A percentile compares a stretch with the other conserved stretches of the same genome.
These are phyloP conservation scores for Botrytis galanthina DNA, from an alignment of 2,329 filamentous ascomycete genomes.

Conservation along the genomic window DNA sequence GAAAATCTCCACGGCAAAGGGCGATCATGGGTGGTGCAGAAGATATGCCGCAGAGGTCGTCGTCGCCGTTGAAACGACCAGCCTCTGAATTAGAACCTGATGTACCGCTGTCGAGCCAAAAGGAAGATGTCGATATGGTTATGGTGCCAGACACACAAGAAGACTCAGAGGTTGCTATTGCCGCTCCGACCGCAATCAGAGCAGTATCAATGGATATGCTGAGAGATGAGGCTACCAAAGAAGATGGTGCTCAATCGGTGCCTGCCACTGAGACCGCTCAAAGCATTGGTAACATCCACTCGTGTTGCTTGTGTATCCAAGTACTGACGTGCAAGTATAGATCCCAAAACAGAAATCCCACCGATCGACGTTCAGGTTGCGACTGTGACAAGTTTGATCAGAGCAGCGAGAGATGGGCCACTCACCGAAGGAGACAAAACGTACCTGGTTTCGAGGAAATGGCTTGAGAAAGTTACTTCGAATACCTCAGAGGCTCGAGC, in stretches of 20 bases:
- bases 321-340: conserved; percentile 11
- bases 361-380: conserved; percentile 70
- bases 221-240: conserved; percentile 21
- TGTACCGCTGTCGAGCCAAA: conserved; percentile 27
- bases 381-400: conserved; percentile 62
- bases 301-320: neutral
- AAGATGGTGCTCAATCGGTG: neutral
- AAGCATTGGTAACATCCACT: conserved; percentile 3
- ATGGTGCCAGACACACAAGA: conserved; percentile 25
- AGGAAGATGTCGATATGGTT: conserved; percentile 40
- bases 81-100: conserved; percentile 45
- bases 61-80: conserved; percentile 62
- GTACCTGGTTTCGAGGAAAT: conserved; percentile 74
- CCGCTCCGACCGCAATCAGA: conserved; percentile 21
- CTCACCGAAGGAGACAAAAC: conserved; percentile 70
- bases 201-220: conserved; percentile 33
- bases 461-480: conserved; percentile 72
- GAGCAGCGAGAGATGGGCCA: conserved; percentile 47
- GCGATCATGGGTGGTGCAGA: conserved; percentile 60
- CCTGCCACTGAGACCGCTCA: conserved; percentile 17
- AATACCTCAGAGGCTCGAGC: conserved; percentile 58
- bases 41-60: conserved; percentile 58
- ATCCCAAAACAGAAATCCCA: conserved; percentile 37
- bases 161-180: conserved; percentile 19
- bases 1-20: conserved; percentile 53